These are phyloP conservation scores for Irpex rosettiformis DNA, from an alignment of 1,284 basidiomycete species.

Conservation along the genomic window DNA sequence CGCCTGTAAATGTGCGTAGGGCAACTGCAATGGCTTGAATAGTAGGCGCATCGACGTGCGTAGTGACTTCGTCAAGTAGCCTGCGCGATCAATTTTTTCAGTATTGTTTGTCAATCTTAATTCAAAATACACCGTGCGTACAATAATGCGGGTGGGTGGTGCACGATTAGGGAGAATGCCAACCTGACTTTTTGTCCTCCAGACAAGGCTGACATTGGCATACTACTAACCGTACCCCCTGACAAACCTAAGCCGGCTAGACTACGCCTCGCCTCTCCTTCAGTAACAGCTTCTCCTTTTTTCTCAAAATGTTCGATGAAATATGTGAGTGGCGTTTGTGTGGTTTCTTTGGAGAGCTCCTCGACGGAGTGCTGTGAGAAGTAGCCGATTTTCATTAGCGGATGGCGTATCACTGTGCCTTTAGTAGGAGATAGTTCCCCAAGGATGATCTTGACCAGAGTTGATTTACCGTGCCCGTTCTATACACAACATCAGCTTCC, in stretches of 20 bases:
- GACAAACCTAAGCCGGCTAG: constrained; percentile 49
- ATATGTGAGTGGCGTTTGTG: constrained; percentile 38
- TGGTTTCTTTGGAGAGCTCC: constrained; percentile 33
- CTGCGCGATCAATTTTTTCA: constrained; percentile 16
- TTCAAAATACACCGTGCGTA: constrained; percentile 15
- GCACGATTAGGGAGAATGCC: constrained; percentile 44
- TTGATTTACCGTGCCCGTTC: constrained; percentile 59
- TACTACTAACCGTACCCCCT: constrained; percentile 42
- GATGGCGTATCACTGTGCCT: constrained; percentile 57
- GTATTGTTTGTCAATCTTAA: constrained; percentile 9
- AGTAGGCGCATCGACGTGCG: constrained; percentile 67
- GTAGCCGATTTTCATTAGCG: constrained; percentile 53
- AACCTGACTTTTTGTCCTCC: constrained; percentile 59
- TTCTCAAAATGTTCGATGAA: constrained; percentile 32
- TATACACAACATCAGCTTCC: neutral
- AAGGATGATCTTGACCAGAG: constrained; percentile 55
- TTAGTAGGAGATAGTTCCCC: constrained; percentile 45
- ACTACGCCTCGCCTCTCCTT: constrained; percentile 36
- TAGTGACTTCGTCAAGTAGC: constrained; percentile 66
- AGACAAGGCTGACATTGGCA: constrained; percentile 43
- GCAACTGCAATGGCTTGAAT: constrained; percentile 57
- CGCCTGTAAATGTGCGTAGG: constrained; percentile 53
- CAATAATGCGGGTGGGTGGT: constrained; percentile 48
- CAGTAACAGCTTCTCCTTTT: constrained; percentile 29
- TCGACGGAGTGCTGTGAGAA: constrained; percentile 59